Base-by-base conservation (phyloP, 441 rosid genomes). In the Adansonia rubrostipa region DNA sequence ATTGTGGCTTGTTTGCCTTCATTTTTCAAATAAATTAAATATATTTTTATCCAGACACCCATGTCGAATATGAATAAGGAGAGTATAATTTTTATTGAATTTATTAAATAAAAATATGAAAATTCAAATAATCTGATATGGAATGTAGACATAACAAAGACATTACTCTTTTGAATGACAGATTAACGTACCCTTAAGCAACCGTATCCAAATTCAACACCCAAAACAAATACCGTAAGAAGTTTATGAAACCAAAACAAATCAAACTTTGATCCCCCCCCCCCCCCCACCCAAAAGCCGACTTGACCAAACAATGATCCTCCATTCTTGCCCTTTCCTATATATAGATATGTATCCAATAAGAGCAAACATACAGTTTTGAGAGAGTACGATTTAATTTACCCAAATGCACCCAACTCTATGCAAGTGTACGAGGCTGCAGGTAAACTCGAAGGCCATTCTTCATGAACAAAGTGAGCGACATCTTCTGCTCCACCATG, bases 401-500 rank as follows among this genome's bases (percentile, higher is more conserved):
- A 2, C 15, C 66, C 33, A 20, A 28, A 36, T 11, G 67, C 47
- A 14, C n/a, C 36, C 28, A 36, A 7, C 36, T 79, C 73, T 81
- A 86, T 42, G 83, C 84, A 50, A 82, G 85, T 9, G 28, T 75
- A 76, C 99, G 97, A 71, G 97, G 97, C 60, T 90, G 89, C 94
- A 95, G 84, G 90, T 82, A 78, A 1, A 95, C 92, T 28, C 85
- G 89, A 69, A 95, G 91, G 14, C 99, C 97, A 9, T 90, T 82
- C 89, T 93, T 95, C 99, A 95, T 93, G 80, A 95, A 95, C 85
- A 95, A 79, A 1, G 99, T 92, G 42, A 95, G 91, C 36, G 99
- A 93, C 96, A 95, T 95, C 93, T 95, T 95, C 85, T 95, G 99
- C 87, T 92, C 87, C 63, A 95, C 97, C 0, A 87, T 89, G 85